phyloP scores from a whole-genome alignment of 257 asterid species.

The Knoxia roxburghii region DNA sequence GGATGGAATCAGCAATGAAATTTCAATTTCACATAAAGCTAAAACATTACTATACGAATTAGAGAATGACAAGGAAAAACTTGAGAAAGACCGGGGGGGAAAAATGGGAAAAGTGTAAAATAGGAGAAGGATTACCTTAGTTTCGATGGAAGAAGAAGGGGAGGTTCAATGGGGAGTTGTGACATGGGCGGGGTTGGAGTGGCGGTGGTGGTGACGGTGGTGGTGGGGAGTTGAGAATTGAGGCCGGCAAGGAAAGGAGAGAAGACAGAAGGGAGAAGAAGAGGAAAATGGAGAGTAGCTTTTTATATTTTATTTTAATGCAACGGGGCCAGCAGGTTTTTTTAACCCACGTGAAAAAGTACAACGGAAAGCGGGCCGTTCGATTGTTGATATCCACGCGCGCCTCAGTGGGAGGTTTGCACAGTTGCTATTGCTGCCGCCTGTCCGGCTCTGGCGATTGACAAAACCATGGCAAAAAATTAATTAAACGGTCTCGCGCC shows the following conservation, averaged over 20 bases:
- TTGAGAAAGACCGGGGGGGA: neutral
- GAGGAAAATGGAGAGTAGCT: neutral
- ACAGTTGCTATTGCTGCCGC: neutral
- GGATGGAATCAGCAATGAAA: neutral
- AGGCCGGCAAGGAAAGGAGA: conserved; percentile 2
- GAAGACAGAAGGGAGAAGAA: neutral
- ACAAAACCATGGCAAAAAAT: no score
- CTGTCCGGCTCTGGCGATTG: no score
- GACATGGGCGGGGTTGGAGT: neutral
- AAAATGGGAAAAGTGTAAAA: no score
- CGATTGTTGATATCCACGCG: conserved; percentile 13
- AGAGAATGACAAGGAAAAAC: neutral
- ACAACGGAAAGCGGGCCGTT: conserved; percentile 15
- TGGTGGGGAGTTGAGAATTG: neutral
- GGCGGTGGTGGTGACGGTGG: conserved; percentile 1
- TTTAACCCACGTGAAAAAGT: conserved; percentile 17
- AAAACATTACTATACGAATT: neutral
- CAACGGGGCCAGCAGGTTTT: conserved; percentile 9
- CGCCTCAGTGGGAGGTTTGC: neutral
- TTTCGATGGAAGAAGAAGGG: neutral
- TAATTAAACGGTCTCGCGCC: no score
- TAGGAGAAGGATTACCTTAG: neutral
- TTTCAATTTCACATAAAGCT: neutral
- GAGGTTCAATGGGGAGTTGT: conserved; percentile 9
- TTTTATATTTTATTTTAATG: no score